phyloP scores from a whole-genome alignment of 1,284 basidiomycete species.

The Puccinia sorghi region DNA sequence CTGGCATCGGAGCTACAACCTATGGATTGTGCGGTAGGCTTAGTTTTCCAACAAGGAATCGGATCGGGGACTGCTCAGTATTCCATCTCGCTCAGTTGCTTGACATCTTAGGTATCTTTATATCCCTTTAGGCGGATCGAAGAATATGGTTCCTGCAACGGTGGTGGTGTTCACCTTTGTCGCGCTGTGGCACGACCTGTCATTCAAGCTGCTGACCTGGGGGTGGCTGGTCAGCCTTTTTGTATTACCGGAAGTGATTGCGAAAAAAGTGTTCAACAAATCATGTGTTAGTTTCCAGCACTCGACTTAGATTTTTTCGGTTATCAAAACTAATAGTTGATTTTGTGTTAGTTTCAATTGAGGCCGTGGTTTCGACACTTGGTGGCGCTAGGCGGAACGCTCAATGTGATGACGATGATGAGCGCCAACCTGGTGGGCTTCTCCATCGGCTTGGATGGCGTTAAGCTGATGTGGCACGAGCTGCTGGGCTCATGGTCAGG shows the following conservation, averaged over 20 bases:
- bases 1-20: slow-evolving; percentile 95
- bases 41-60: neutral
- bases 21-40: slow-evolving; percentile 82
- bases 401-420: slow-evolving; percentile 89
- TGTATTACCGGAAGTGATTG: slow-evolving; percentile 80
- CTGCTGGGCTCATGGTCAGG: slow-evolving; percentile 71
- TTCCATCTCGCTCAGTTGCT: too few species aligned
- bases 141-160: slow-evolving; percentile 69
- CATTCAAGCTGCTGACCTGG: slow-evolving; percentile 85
- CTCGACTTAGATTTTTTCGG: slow-evolving; percentile 5
- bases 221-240: slow-evolving; percentile 94
- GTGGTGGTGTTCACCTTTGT: slow-evolving; percentile 92
- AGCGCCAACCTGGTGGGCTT: slow-evolving; percentile 92
- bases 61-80: too few species aligned
- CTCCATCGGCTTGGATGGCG: slow-evolving; percentile 83
- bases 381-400: slow-evolving; percentile 77
- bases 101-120: slow-evolving; percentile 84
- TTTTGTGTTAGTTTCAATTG: slow-evolving; percentile 66
- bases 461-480: slow-evolving; percentile 69
- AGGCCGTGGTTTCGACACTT: slow-evolving; percentile 81
- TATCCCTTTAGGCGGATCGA: slow-evolving; percentile 79
- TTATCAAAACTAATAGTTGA: neutral
- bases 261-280: slow-evolving; percentile 66
- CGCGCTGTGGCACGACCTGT: slow-evolving; percentile 97
- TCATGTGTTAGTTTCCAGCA: slow-evolving; percentile 64